Evolutionary conservation across 768 basidiomycete genomes (phyloP).

Genomic region (Boletus rufocinnamomeus): DNA sequence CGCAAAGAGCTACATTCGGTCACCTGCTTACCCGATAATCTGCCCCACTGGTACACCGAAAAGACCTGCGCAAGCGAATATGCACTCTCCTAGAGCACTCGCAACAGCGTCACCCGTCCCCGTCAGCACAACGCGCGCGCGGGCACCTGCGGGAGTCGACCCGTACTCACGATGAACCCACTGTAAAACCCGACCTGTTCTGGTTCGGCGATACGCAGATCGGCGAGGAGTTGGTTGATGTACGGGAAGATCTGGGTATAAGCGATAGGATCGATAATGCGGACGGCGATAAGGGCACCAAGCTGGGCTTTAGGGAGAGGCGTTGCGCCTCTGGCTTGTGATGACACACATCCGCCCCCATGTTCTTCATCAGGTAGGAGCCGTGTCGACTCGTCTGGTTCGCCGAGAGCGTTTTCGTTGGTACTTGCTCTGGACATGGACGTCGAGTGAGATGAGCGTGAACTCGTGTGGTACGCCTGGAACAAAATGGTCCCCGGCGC

Average conservation of each 20-base stretch:
- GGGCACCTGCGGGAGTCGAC: too few species aligned
- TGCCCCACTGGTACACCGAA: slow-evolving; percentile 13
- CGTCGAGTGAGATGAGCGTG: not conserved
- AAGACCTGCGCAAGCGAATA: slow-evolving; percentile 4
- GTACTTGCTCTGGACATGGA: not conserved
- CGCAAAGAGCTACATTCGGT: not conserved
- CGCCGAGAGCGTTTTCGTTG: not conserved
- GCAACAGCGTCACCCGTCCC: too few species aligned
- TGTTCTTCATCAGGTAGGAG: slow-evolving; percentile 2
- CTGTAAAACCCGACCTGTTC: slow-evolving; percentile 15
- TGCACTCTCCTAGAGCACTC: not conserved
- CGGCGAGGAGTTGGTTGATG: slow-evolving; percentile 12
- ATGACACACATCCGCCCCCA: not conserved
- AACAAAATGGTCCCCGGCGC: not conserved
- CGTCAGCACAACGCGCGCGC: not conserved
- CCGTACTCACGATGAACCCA: slow-evolving; percentile 5
- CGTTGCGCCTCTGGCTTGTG: not conserved
- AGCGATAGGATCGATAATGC: slow-evolving; percentile 4
- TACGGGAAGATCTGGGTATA: slow-evolving; percentile 10
- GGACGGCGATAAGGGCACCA: not conserved
- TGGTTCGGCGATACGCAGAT: slow-evolving; percentile 1
- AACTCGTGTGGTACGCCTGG: not conserved
- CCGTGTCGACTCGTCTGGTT: slow-evolving; percentile 1
- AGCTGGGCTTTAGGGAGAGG: slow-evolving; percentile 7
- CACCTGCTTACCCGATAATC: slow-evolving; percentile 3